Evolutionary conservation across 805 yeast genomes (phyloP).

Genomic region (Candida sonorensis): DNA sequence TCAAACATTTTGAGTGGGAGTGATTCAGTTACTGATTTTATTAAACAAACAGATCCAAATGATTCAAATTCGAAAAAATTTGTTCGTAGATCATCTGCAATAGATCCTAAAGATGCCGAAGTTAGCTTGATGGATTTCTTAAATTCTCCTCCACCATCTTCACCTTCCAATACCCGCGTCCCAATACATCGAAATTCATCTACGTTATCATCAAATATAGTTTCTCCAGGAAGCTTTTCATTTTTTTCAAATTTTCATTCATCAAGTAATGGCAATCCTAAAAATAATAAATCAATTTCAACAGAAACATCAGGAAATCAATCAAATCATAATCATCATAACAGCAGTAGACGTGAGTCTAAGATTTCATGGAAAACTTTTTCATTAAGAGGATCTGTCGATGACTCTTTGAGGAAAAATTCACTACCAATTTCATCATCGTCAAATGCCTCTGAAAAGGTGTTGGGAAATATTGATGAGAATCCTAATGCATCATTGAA

Average conservation of each 20-base stretch:
- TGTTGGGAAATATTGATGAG: slow-evolving; percentile 7
- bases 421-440: slow-evolving; percentile 6
- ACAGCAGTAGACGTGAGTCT: slow-evolving; percentile 15
- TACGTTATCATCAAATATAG: too few relatives aligned
- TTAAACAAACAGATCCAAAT: background rate
- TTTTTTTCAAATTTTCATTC: too few relatives aligned
- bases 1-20: background rate
- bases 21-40: background rate
- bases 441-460: slow-evolving; percentile 2
- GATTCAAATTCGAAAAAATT: too few relatives aligned
- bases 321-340: background rate
- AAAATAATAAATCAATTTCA: background rate
- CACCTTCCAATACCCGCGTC: too few relatives aligned
- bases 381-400: slow-evolving; percentile 16
- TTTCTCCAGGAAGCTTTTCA: too few relatives aligned
- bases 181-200: too few relatives aligned
- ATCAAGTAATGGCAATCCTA: background rate
- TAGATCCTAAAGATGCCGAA: slow-evolving; percentile 2
- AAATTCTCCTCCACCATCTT: slow-evolving; percentile 3
- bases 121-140: slow-evolving; percentile 11
- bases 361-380: slow-evolving; percentile 22
- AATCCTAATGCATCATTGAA: background rate
- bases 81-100: slow-evolving; percentile 1
- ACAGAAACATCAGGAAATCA: background rate
- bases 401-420: slow-evolving; percentile 11